A percentile compares a stretch with the other conserved stretches of the same genome.
Evolutionary conservation across 805 yeast genomes (phyloP).

Genomic region (Tetrapisispora namnaoensis): DNA sequence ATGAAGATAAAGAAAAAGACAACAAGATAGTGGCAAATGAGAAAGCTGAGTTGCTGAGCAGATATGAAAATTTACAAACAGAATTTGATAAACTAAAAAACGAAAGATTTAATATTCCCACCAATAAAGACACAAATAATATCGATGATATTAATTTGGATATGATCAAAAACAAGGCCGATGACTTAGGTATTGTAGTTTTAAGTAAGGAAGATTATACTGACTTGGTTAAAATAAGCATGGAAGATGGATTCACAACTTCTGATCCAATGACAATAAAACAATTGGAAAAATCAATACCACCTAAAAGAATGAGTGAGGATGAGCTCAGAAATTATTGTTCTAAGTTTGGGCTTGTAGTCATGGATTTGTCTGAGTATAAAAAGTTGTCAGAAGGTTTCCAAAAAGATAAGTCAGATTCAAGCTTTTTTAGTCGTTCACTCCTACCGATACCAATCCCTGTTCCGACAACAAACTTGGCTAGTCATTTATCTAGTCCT

Average conservation of each 20-base stretch:
- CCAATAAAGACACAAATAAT: too few relatives aligned
- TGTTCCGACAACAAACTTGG: not conserved
- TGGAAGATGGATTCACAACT: not conserved
- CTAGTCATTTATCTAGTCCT: not conserved
- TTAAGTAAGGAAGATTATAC: conserved; percentile 1
- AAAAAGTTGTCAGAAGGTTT: not conserved
- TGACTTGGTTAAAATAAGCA: not conserved
- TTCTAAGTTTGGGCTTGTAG: conserved; percentile 16
- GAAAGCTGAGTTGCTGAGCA: not conserved
- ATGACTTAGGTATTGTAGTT: not conserved
- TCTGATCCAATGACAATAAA: not conserved
- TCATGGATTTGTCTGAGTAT: conserved; percentile 14
- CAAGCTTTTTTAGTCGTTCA: too few relatives aligned
- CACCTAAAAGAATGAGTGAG: not conserved
- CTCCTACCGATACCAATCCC: not conserved
- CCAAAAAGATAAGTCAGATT: not conserved
- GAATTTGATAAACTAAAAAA: not conserved
- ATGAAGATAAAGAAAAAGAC: not conserved
- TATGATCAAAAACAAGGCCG: not conserved
- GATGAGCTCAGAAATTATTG: conserved; percentile 8
- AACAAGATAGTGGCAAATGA: not conserved
- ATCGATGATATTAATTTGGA: not conserved
- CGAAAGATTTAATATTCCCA: not conserved
- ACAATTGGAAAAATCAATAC: not conserved
- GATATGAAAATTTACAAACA: not conserved